These are phyloP conservation scores for Trichomonas tenax DNA, from an alignment of 208 protist genomes.

Conservation along the genomic window DNA sequence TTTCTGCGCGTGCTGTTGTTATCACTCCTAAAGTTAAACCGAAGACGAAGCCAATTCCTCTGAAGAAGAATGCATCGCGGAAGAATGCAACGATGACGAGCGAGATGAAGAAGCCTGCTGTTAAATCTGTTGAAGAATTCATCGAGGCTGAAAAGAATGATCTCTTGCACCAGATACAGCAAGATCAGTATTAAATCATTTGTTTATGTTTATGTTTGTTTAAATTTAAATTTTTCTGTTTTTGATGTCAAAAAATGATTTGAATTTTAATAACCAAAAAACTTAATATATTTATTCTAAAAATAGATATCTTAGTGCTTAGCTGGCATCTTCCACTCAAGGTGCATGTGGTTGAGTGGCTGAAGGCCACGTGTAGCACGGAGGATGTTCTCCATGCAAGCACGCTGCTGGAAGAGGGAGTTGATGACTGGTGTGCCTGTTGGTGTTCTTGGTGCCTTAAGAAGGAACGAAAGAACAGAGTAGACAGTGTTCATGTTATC, in stretches of 20 bases:
- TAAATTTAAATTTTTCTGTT: background rate
- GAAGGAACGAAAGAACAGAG: conserved; percentile 2
- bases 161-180: background rate
- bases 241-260: too few species aligned
- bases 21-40: background rate
- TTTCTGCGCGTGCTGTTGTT: background rate
- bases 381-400: conserved; percentile 77
- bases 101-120: background rate
- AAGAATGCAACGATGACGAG: background rate
- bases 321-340: conserved; percentile 10
- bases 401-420: conserved; percentile 80
- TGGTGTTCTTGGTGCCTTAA: conserved; percentile 63
- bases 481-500: background rate
- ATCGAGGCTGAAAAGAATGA: background rate
- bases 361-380: conserved; percentile 74
- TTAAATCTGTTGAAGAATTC: background rate
- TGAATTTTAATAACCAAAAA: too few species aligned
- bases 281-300: too few species aligned
- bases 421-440: conserved; percentile 83
- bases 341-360: conserved; percentile 60
- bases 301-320: conserved; percentile 51
- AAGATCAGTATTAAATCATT: background rate
- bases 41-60: background rate
- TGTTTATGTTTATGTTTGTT: background rate
- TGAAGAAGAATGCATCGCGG: background rate